Evolutionary conservation across 2,329 filamentous ascomycete species (phyloP).

Genomic region (Alternaria infectoria): DNA sequence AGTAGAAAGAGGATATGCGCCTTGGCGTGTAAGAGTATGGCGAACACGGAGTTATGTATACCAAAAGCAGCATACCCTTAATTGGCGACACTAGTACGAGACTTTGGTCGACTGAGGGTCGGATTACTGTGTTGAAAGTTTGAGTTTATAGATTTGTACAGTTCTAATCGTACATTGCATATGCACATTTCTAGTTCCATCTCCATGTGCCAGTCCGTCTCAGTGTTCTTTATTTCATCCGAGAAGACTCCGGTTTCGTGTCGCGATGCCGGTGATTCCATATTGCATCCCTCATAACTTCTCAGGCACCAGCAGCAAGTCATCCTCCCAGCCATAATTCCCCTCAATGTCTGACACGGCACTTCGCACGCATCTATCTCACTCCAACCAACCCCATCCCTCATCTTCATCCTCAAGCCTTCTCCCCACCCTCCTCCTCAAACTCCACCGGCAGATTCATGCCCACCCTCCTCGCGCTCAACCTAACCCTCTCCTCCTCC

Average conservation of each 20-base stretch:
- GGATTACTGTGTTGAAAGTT: not conserved
- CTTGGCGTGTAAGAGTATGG: conserved; percentile 5
- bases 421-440: conserved; percentile 18
- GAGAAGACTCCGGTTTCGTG: not conserved
- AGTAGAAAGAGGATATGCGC: not conserved
- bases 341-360: not conserved
- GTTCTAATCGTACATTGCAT: not conserved
- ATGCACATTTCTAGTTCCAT: not conserved
- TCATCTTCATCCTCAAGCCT: not conserved
- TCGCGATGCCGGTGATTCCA: not conserved
- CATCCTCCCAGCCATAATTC: not conserved
- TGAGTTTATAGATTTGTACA: conserved; percentile 7
- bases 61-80: conserved; percentile 33
- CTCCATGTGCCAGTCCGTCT: not conserved
- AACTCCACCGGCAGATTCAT: conserved; percentile 82
- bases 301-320: not conserved
- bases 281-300: not conserved
- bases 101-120: not conserved
- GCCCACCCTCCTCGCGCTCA: conserved; percentile 86
- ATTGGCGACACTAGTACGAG: not conserved
- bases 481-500: conserved; percentile 78
- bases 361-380: not conserved
- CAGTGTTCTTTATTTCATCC: not conserved
- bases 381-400: not conserved
- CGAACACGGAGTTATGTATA: conserved; percentile 16